A percentile compares a stretch with the other conserved stretches of the same genome.
These are phyloP conservation scores for Neckera pumila DNA, from an alignment of 225 moss, liverwort and hornwort species.

Conservation along the genomic window DNA sequence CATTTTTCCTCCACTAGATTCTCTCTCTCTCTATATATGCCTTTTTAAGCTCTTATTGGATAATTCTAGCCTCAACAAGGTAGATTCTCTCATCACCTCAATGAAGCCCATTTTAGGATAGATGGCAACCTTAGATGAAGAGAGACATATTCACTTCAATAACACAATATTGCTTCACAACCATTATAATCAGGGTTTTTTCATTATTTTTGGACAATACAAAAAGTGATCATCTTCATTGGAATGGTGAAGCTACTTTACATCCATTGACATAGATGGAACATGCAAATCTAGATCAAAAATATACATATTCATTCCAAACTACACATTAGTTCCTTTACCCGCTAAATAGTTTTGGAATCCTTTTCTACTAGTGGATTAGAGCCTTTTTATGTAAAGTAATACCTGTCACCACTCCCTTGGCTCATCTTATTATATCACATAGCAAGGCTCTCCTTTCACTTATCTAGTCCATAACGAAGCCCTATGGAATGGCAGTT, in stretches of 20 bases:
- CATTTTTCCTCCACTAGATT: fast-evolving
- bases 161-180: background rate
- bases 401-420: fast-evolving
- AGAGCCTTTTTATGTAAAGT: background rate
- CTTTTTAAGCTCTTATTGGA: background rate
- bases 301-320: background rate
- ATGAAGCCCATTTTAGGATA: background rate
- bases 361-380: background rate
- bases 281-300: no score
- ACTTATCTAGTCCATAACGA: background rate
- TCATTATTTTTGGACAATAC: background rate
- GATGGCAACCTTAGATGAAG: no score
- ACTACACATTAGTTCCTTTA: background rate
- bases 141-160: no score
- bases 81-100: background rate
- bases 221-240: fast-evolving
- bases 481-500: fast-evolving
- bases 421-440: background rate
- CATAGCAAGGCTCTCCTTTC: no score
- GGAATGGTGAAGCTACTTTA: background rate
- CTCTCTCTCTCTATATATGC: no score
- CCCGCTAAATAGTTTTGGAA: fast-evolving
- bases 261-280: background rate
- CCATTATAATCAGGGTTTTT: background rate
- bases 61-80: background rate